Conservation (phyloP, 2,329 filamentous ascomycete species). For the Lojkania enalia region DNA sequence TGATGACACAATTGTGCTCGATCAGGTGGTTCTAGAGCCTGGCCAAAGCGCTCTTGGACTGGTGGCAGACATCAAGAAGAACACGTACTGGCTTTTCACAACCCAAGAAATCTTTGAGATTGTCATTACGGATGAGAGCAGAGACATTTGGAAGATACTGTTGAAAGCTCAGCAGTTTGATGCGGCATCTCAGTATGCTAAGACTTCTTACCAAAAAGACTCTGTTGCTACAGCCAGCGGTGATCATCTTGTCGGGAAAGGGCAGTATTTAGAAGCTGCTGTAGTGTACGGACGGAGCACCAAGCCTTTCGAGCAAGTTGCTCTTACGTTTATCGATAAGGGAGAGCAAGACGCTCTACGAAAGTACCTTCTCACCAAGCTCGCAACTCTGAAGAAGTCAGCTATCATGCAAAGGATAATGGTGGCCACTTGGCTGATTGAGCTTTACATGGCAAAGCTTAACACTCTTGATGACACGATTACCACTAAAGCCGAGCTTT, state of each 20-base stretch:
- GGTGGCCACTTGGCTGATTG: conserved; percentile 92
- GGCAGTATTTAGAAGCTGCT: conserved; percentile 83
- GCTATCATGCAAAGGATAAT: conserved; percentile 91
- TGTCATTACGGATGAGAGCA: conserved; percentile 83
- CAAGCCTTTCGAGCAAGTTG: conserved; percentile 96
- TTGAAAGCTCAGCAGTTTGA: conserved; percentile 86
- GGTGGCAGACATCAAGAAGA: conserved; percentile 88
- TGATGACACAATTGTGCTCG: conserved; percentile 82
- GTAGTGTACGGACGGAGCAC: conserved; percentile 91
- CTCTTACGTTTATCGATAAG: conserved; percentile 85
- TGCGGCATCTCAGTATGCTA: conserved; percentile 81
- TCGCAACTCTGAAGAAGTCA: conserved; percentile 78
- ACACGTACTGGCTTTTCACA: conserved; percentile 97
- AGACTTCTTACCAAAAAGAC: conserved; percentile 79
- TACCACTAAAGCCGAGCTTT: conserved; percentile 80
- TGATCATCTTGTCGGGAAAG: conserved; percentile 81
- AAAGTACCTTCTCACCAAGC: conserved; percentile 84
- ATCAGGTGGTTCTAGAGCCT: conserved; percentile 80
- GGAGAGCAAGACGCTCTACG: conserved; percentile 87
- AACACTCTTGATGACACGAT: conserved; percentile 94
- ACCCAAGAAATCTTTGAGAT: conserved; percentile 91
- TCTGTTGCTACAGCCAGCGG: conserved; percentile 89
- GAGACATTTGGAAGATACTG: conserved; percentile 95
- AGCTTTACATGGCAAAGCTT: conserved; percentile 96
- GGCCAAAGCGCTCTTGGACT: conserved; percentile 82